Percentiles rank a stretch among this genome's conserved stretches.
These are phyloP conservation scores for Maudiozyma bulderi DNA, from an alignment of 805 yeast genomes.

Conservation along the genomic window DNA sequence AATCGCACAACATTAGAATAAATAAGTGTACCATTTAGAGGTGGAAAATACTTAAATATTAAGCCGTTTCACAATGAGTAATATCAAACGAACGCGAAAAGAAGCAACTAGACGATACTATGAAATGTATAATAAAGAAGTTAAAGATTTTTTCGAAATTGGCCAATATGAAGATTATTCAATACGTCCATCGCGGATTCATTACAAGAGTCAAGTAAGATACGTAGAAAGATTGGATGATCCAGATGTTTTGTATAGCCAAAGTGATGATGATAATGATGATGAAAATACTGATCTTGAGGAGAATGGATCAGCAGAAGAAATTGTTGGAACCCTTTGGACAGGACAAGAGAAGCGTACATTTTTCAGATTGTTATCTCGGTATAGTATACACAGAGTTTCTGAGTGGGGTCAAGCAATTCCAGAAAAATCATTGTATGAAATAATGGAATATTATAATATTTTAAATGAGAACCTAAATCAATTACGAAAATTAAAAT, in stretches of 20 bases:
- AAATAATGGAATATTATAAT: conserved; percentile 20
- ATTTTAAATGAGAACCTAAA: conserved; percentile 15
- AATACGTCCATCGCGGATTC: conserved; percentile 5
- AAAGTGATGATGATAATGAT: neutral
- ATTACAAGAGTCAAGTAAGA: neutral
- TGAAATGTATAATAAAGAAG: conserved; percentile 4
- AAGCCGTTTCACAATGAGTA: neutral
- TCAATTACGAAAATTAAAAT: conserved; percentile 8
- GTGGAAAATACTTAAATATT: neutral
- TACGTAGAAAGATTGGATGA: conserved; percentile 2
- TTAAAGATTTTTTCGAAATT: conserved; percentile 1
- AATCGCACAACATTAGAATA: no score
- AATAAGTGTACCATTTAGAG: neutral
- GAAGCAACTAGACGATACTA: conserved; percentile 2
- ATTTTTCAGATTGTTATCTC: conserved; percentile 22
- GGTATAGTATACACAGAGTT: conserved; percentile 26
- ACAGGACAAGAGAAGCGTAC: conserved; percentile 20
- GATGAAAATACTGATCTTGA: neutral
- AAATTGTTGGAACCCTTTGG: conserved; percentile 22
- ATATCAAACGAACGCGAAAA: neutral
- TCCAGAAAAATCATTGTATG: conserved; percentile 20
- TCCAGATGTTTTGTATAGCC: neutral
- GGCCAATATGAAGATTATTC: conserved; percentile 1
- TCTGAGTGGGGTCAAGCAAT: conserved; percentile 21
- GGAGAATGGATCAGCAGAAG: neutral